Evolutionary conservation across 2,329 filamentous ascomycete genomes (phyloP).

Genomic region (Coleophoma eucalyptorum): DNA sequence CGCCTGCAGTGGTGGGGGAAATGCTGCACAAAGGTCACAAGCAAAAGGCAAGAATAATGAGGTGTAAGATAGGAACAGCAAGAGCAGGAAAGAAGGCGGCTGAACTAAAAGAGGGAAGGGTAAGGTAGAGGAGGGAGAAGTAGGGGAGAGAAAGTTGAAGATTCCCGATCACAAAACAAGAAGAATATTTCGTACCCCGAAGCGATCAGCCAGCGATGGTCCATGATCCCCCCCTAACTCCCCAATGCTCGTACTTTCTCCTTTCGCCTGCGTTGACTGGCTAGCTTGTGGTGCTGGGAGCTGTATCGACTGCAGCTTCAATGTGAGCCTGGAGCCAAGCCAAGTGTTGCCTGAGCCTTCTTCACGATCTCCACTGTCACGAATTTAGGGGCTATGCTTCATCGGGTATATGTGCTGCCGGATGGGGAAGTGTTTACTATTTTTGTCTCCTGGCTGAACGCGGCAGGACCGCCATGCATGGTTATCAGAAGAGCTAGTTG

Average conservation of each 20-base stretch:
- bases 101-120: background rate
- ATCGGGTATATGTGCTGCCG: background rate
- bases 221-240: background rate
- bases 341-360: constrained; percentile 1
- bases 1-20: background rate
- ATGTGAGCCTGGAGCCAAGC: background rate
- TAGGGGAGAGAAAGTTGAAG: background rate
- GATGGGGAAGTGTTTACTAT: background rate
- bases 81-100: background rate
- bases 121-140: too few relatives aligned
- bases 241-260: too few relatives aligned
- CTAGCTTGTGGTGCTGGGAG: too few relatives aligned
- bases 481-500: background rate
- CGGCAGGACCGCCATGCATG: background rate
- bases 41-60: background rate
- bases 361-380: background rate
- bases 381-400: background rate
- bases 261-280: too few relatives aligned
- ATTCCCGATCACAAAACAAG: background rate
- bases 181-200: background rate
- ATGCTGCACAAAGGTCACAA: background rate
- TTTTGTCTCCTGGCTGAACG: background rate
- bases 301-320: too few relatives aligned
- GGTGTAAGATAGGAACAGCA: background rate
- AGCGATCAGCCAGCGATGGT: background rate